Evolutionary conservation across 768 basidiomycete species (phyloP), one percentile per base, ranked within the genome.

Genomic region (Auricularia sp.): DNA sequence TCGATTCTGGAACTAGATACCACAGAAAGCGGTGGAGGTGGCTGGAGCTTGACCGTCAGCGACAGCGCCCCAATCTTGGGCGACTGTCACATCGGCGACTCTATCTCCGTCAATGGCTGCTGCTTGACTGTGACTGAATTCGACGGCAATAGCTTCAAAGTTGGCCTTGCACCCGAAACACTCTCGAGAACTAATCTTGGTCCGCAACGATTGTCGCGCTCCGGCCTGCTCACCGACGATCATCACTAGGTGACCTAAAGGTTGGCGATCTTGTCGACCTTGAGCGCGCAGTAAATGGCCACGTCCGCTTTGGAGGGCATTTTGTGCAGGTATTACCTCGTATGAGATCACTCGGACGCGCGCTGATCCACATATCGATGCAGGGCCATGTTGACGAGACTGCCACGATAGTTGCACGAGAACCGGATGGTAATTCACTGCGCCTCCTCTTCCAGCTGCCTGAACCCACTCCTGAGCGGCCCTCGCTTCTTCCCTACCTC

Each of bases 121-220:
- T 98, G 97, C 73, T 73, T 99, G 72, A 98, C 97, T 0, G 96
- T 96, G 54, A 94, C 88, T 1, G 85, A 84, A 70, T 98, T 96
- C 70, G 81, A 89, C 71, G 47, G 84, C 0, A 91, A 91, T 4
- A 89, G 84, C 83, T 98, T 99, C 80, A 90, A 84, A 71, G 92
- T 98, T 59, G 96, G 94, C 82, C 78, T 99, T 60, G 95, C 96
- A 56, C 95, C 96, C 69, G 97, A 99, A 79, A 98, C 97, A 14
- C 77, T 99, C 65, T 81, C 84, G 62, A 80, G 93, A 74, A 98
- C 95, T 2, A 91, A 98, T 77, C 78, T 98, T 36, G 97, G 96
- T 91, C 72, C 69, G 78, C 71, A 33, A 35, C 47, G 47, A 34
- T 42, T 16, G 23, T 21, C 43, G 14, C 8, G 14, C 44, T 12